Evolutionary conservation across 2,329 filamentous ascomycete genomes (phyloP), one percentile per base, ranked within the genome.

Genomic region (Fusarium chlamydosporum): DNA sequence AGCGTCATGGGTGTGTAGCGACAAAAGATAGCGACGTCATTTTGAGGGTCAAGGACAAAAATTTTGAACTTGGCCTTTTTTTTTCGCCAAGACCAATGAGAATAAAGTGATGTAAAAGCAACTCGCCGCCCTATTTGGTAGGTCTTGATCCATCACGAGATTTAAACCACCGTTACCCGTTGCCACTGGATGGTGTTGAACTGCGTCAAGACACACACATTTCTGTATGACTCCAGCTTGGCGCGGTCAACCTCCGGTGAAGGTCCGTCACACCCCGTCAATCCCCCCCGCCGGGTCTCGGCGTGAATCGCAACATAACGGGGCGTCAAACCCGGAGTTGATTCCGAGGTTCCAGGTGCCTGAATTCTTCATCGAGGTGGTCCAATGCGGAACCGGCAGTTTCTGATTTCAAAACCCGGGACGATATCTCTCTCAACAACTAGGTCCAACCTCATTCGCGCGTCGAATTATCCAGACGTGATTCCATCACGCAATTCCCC

Each of bases 1-100:
- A 82, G 76, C 55, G 79, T 87, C 27, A 67, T 82, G 68, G 70
- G 72, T 56, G 68, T 74, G 47, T 80, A 71, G 74, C 47, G 26
- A 26, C 50, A 45, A 48, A 61, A 55, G 51, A 51, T 33, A 46
- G 56, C 65, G 70, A 74, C 70, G 67, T 74, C 67, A 74, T 73
- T 65, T 52, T 54, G 63, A 72, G 67, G 57, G 56, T 56, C 37
- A 54, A 40, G 56, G 52, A 56, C 55, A 65, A 50, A 37, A 38
- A 27, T 34, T 57, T 48, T 52, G 42, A 41, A 46, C 59, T 65
- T 58, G 67, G 55, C 51, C 46, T 29, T 51, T 54, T 47, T 47
- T 55, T 48, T 48, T 43, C 27, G 67, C 57, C 57, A 70, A 70
- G 67, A 45, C 67, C 48, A 72, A 71, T 64, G 50, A 60, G 58